Conservation (phyloP, 1,284 basidiomycete genomes). For the Tilletia setariae region DNA sequence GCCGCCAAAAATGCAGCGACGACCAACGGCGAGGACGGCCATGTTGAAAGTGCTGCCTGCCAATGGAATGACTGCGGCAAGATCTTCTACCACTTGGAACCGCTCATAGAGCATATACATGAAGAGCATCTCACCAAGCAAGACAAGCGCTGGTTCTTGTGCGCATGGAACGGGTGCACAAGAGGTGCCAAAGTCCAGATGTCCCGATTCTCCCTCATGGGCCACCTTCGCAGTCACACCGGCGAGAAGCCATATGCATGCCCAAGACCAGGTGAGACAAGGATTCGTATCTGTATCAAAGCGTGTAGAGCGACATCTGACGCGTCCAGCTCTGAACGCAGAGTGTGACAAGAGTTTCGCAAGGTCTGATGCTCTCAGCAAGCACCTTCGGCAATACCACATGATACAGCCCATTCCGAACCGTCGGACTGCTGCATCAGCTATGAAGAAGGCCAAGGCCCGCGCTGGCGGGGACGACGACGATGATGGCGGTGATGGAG, state of each 20-base stretch:
- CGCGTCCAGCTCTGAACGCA: slow-evolving; percentile 43
- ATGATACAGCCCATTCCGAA: slow-evolving; percentile 47
- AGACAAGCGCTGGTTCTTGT: slow-evolving; percentile 73
- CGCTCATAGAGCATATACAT: slow-evolving; percentile 74
- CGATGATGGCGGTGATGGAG: slow-evolving; percentile 26
- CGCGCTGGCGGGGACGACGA: slow-evolving; percentile 15
- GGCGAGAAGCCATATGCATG: slow-evolving; percentile 90
- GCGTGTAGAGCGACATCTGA: neutral
- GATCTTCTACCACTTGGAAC: slow-evolving; percentile 67
- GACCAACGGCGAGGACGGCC: slow-evolving; percentile 26
- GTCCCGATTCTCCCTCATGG: slow-evolving; percentile 78
- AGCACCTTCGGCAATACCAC: slow-evolving; percentile 85
- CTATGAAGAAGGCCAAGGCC: neutral
- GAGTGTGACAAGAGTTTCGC: slow-evolving; percentile 92
- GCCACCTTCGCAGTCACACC: slow-evolving; percentile 75
- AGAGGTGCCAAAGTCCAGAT: slow-evolving; percentile 76
- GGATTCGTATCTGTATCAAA: neutral
- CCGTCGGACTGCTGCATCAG: slow-evolving; percentile 19
- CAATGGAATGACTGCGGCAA: slow-evolving; percentile 74
- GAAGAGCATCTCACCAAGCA: slow-evolving; percentile 74
- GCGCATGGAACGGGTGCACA: slow-evolving; percentile 79
- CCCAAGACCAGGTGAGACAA: slow-evolving; percentile 66
- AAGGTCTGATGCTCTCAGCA: slow-evolving; percentile 81
- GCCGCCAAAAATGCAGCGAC: slow-evolving; percentile 15
- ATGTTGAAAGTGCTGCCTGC: slow-evolving; percentile 57